phyloP scores from a whole-genome alignment of 78 protist genomes.

The Dictyostelium intermedium region DNA sequence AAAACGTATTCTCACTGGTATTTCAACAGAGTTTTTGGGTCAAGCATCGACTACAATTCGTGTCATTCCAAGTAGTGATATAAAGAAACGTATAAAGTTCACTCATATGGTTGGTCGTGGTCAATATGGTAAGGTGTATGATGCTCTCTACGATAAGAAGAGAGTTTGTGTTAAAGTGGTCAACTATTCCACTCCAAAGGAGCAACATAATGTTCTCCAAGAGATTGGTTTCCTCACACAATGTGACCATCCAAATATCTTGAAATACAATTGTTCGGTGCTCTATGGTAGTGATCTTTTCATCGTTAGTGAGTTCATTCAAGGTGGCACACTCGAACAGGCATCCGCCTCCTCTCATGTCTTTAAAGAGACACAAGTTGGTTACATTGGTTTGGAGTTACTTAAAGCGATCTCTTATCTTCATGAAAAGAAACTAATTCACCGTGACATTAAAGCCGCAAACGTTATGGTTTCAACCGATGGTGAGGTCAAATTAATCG shows the following conservation, averaged over 20 bases:
- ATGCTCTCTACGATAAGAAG: constrained; percentile 56
- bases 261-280: constrained; percentile 14
- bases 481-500: constrained; percentile 75
- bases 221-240: constrained; percentile 55
- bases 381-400: constrained; percentile 54
- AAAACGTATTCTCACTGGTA: constrained; percentile 51
- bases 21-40: constrained; percentile 42
- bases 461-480: constrained; percentile 76
- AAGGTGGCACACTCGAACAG: constrained; percentile 63
- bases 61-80: constrained; percentile 14
- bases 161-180: constrained; percentile 60
- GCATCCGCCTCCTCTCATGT: constrained; percentile 17
- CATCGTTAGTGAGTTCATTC: constrained; percentile 36
- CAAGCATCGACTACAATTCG: constrained; percentile 19
- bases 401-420: constrained; percentile 59
- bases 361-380: constrained; percentile 64
- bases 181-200: constrained; percentile 36
- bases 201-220: constrained; percentile 27
- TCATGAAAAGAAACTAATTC: constrained; percentile 51
- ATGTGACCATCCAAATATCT: constrained; percentile 53
- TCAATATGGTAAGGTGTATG: constrained; percentile 45
- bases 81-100: constrained; percentile 60
- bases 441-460: constrained; percentile 76
- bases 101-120: constrained; percentile 34
- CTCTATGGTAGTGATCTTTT: constrained; percentile 32